These are phyloP conservation scores for Urostyla sp. DNA, from an alignment of 73 alveolate species.

Conservation along the genomic window DNA sequence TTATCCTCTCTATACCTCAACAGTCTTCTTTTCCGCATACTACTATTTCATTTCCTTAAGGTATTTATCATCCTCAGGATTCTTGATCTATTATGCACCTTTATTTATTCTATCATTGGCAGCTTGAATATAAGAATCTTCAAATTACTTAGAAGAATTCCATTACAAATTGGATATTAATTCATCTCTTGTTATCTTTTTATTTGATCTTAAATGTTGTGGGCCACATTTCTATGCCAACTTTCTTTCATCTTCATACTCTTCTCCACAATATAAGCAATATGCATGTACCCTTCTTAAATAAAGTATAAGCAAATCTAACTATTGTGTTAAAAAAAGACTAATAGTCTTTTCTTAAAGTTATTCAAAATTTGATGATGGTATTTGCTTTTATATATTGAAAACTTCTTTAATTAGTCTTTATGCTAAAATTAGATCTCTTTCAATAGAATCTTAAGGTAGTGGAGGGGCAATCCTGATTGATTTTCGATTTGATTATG, in stretches of 20 bases:
- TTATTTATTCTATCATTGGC: slow-evolving; percentile 62
- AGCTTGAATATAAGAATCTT: slow-evolving; percentile 58
- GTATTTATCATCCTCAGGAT: slow-evolving; percentile 66
- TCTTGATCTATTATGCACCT: slow-evolving; percentile 37
- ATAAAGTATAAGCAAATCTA: slow-evolving; percentile 85
- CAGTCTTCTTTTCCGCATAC: slow-evolving; percentile 70
- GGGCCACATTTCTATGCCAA: slow-evolving; percentile 92
- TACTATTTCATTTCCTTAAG: slow-evolving; percentile 66
- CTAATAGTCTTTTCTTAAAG: background rate
- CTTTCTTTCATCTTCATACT: slow-evolving; percentile 92
- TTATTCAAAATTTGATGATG: background rate
- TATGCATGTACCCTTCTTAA: slow-evolving; percentile 92
- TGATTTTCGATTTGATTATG: slow-evolving; percentile 62
- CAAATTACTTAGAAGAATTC: slow-evolving; percentile 11
- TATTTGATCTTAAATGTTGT: slow-evolving; percentile 78
- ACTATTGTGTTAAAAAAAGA: slow-evolving; percentile 63
- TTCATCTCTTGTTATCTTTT: slow-evolving; percentile 67
- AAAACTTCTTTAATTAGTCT: slow-evolving; percentile 73
- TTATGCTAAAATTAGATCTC: slow-evolving; percentile 78
- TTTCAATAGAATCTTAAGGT: slow-evolving; percentile 68
- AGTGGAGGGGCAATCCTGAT: slow-evolving; percentile 85
- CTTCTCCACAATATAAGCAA: slow-evolving; percentile 93
- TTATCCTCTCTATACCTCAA: slow-evolving; percentile 56
- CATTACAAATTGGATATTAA: slow-evolving; percentile 10
- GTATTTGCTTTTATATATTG: slow-evolving; percentile 76